Conservation (phyloP, 352 stramenopile species). For the Globisporangium lucens region DNA sequence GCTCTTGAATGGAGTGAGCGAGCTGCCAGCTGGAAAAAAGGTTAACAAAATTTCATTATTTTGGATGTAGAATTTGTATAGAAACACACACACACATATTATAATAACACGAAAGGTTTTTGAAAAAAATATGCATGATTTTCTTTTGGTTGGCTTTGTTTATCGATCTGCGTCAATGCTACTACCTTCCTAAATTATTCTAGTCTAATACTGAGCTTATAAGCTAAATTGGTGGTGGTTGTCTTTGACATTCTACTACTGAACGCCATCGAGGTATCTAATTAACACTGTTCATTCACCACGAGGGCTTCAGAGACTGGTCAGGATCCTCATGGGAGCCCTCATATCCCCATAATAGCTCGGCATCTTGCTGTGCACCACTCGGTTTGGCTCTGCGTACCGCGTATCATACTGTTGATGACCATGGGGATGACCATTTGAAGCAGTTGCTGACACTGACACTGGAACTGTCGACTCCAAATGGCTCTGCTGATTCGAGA, state of each 20-base stretch:
- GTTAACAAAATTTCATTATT: background rate
- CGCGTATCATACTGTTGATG: background rate
- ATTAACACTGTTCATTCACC: background rate
- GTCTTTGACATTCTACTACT: too few relatives aligned
- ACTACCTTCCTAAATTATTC: too few relatives aligned
- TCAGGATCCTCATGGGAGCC: background rate
- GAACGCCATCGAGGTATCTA: background rate
- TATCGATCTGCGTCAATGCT: too few relatives aligned
- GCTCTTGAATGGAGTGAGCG: background rate
- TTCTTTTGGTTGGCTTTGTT: background rate
- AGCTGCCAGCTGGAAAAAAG: background rate
- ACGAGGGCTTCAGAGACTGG: background rate
- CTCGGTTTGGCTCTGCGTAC: background rate
- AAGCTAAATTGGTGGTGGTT: too few relatives aligned
- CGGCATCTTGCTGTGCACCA: background rate
- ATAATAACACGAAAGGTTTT: background rate
- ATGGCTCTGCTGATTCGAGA: slow-evolving; percentile 7
- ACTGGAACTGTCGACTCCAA: background rate
- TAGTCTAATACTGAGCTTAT: too few relatives aligned
- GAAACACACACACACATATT: too few relatives aligned
- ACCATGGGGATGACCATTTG: background rate
- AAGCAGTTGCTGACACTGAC: background rate
- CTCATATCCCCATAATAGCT: background rate
- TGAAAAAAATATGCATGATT: background rate
- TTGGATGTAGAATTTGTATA: too few relatives aligned